Evolutionary conservation across 192 early-diverging fungal species (phyloP), one percentile per base, ranked within the genome.

Genomic region (Lobosporangium transversale): DNA sequence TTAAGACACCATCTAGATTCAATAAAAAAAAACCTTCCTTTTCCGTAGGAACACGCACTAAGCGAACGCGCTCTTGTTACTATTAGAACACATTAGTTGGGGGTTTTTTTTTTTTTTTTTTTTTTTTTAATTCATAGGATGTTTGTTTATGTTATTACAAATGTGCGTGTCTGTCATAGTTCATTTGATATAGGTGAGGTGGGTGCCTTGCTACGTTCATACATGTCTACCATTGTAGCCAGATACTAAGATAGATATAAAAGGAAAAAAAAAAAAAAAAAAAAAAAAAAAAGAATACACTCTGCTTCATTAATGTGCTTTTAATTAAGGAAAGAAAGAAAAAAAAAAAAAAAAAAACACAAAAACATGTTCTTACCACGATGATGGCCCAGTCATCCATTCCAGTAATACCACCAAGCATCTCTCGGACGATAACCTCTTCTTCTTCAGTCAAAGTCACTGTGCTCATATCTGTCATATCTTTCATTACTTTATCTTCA

Each of bases 181-280:
- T 60, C 58, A 21, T 49, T 33, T 5, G 31, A 48, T 3, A 8
- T 44, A 17, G 18, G 30, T 33, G 43, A 3, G 4, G 31, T 27
- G 1, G 64, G 54, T 3, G 51, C 65, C 40, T 62, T 76, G 44
- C 64, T 67, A 0, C 73, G 58, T 33, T 76, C 73, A 37, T 76
- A 76, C 18, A 50, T 59, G 23, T 76, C 73, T 36, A 76, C 65
- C 59, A 76, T 62, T 4, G 63, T 76, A 1, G 73, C 73, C 58
- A 76, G 18, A 43, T 76, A 35, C 73, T 76, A 75, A 40, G 37
- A 15, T 20, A 8, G 1, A 29, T 50, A 23, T 23, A n/a, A 35
- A 23, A 30, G 23, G 3, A 48, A 26, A 1, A 58, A 45, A 47
- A 18, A 4, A 6, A 14, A 26, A 5, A 9, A 29, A 10, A 26